These are phyloP conservation scores for Hericium alpestre DNA, from an alignment of 768 basidiomycete genomes.

Conservation along the genomic window DNA sequence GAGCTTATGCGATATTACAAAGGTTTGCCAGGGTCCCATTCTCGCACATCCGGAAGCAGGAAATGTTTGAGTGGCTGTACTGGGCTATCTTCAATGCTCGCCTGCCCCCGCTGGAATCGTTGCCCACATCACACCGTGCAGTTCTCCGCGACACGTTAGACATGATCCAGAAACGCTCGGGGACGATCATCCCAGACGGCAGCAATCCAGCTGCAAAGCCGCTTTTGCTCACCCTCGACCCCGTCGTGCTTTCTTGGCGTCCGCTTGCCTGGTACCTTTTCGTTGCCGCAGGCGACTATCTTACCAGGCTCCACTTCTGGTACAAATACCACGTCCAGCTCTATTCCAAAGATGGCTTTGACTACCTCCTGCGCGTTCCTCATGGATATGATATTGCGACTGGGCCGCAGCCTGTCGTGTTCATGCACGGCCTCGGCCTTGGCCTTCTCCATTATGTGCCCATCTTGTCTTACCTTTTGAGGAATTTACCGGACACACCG, in stretches of 20 bases:
- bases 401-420: slow-evolving; percentile 63
- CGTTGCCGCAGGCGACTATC: slow-evolving; percentile 38
- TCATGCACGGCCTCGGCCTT: slow-evolving; percentile 83
- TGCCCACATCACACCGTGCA: slow-evolving; percentile 35
- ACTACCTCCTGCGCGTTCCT: slow-evolving; percentile 74
- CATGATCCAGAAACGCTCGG: slow-evolving; percentile 62
- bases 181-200: slow-evolving; percentile 52
- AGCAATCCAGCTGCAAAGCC: slow-evolving; percentile 40
- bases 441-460: slow-evolving; percentile 63
- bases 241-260: slow-evolving; percentile 54
- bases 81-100: slow-evolving; percentile 74
- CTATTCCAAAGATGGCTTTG: slow-evolving; percentile 51
- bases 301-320: slow-evolving; percentile 34
- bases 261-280: slow-evolving; percentile 57
- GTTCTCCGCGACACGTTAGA: slow-evolving; percentile 52
- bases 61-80: slow-evolving; percentile 67
- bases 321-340: slow-evolving; percentile 31
- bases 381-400: slow-evolving; percentile 46
- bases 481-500: slow-evolving; percentile 52
- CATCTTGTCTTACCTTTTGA: slow-evolving; percentile 50
- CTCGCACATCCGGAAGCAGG: slow-evolving; percentile 52
- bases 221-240: slow-evolving; percentile 70
- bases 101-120: slow-evolving; percentile 37
- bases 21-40: slow-evolving; percentile 75
- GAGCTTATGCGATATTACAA: slow-evolving; percentile 3